Evolutionary conservation across 768 basidiomycete genomes (phyloP).

Genomic region (Serendipita sp.): DNA sequence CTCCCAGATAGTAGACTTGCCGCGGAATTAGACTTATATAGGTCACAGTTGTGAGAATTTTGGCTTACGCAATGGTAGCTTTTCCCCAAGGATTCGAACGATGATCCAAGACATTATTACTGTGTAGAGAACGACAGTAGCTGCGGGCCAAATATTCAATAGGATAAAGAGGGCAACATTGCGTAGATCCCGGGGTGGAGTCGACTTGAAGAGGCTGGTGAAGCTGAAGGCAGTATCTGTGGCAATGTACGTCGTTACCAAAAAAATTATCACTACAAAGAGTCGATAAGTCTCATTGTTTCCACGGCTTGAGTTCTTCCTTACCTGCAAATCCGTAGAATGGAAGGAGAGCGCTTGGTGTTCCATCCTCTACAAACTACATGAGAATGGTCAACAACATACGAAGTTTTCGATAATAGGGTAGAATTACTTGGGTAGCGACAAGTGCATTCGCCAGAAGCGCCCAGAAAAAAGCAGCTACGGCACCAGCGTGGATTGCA

Average conservation of each 20-base stretch:
- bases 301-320: background rate
- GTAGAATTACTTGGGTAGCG: slow-evolving; percentile 46
- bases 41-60: background rate
- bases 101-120: slow-evolving; percentile 68
- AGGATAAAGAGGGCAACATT: slow-evolving; percentile 70
- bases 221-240: background rate
- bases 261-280: background rate
- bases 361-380: slow-evolving; percentile 65
- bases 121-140: slow-evolving; percentile 49
- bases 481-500: slow-evolving; percentile 63
- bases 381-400: background rate
- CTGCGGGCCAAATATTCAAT: slow-evolving; percentile 62
- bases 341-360: slow-evolving; percentile 51
- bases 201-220: slow-evolving; percentile 19
- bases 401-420: background rate
- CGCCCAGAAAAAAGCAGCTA: slow-evolving; percentile 66
- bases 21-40: background rate
- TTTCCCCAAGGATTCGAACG: slow-evolving; percentile 56
- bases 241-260: background rate
- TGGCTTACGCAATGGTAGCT: slow-evolving; percentile 46
- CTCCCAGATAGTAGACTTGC: slow-evolving; percentile 50
- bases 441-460: slow-evolving; percentile 59
- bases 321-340: slow-evolving; percentile 22
- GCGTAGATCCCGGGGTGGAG: slow-evolving; percentile 37
- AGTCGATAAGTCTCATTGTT: background rate